phyloP scores from a whole-genome alignment of 345 rosid species.

The Brassica carinata region DNA sequence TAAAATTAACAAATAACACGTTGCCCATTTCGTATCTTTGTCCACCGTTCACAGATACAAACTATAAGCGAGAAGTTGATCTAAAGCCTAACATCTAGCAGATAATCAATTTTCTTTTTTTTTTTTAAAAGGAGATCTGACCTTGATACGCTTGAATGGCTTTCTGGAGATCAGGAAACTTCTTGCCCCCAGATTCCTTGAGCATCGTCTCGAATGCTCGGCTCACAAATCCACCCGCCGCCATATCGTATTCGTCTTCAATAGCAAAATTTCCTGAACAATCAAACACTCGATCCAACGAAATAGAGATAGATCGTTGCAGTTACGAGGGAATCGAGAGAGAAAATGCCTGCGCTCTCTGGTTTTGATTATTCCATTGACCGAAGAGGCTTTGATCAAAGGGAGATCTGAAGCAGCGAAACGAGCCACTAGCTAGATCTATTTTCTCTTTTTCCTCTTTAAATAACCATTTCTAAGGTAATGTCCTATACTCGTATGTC shows the following conservation, averaged over 20 bases:
- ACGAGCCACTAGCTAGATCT: constrained; percentile 36
- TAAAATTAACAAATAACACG: not conserved
- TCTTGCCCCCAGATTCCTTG: constrained; percentile 85
- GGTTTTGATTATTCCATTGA: constrained; percentile 13
- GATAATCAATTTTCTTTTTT: not conserved
- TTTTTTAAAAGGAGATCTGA: constrained; percentile 36
- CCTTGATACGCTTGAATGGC: constrained; percentile 82
- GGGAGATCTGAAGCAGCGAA: constrained; percentile 40
- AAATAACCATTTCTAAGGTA: not conserved
- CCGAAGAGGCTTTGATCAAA: constrained; percentile 32
- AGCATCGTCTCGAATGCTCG: constrained; percentile 97
- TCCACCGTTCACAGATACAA: not conserved
- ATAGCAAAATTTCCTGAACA: constrained; percentile 20
- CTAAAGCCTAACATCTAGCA: not conserved
- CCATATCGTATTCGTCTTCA: constrained; percentile 42
- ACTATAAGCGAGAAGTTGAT: constrained; percentile 8
- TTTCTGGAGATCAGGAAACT: constrained; percentile 82
- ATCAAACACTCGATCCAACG: constrained; percentile 20
- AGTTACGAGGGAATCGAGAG: constrained; percentile 18
- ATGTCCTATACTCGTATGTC: not conserved
- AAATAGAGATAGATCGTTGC: not conserved
- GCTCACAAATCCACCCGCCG: constrained; percentile 92
- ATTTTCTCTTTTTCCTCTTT: not conserved
- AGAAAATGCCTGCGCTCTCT: constrained; percentile 25
- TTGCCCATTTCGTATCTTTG: not conserved